These are phyloP conservation scores for Daldinia grandis DNA, from an alignment of 495 filamentous ascomycete species.

Conservation along the genomic window DNA sequence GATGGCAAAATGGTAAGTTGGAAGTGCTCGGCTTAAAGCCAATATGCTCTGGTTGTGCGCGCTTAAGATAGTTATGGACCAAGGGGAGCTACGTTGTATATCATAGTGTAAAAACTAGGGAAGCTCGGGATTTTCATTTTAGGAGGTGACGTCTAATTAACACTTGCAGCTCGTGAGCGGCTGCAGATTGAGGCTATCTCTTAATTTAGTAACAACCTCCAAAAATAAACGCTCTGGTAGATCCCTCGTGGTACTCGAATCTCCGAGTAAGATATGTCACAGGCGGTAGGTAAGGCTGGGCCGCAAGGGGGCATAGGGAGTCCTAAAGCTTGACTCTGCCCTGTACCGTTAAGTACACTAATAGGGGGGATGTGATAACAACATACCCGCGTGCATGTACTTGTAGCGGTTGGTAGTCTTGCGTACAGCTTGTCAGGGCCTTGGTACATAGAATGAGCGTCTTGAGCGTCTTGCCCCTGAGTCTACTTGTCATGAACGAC, in stretches of 20 bases:
- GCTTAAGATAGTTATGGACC: conserved; percentile 25
- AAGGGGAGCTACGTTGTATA: conserved; percentile 8
- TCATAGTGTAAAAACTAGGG: conserved; percentile 6
- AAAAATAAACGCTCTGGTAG: conserved; percentile 37
- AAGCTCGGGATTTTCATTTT: conserved; percentile 5
- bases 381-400: conserved; percentile 29
- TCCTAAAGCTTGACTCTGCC: conserved; percentile 17
- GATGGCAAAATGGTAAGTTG: not conserved
- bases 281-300: conserved; percentile 25
- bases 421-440: conserved; percentile 11
- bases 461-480: conserved; percentile 1
- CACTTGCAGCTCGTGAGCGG: conserved; percentile 35
- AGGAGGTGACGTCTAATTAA: conserved; percentile 44
- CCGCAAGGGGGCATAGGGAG: conserved; percentile 20
- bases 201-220: conserved; percentile 43
- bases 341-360: conserved; percentile 27
- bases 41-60: conserved; percentile 20
- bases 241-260: conserved; percentile 31
- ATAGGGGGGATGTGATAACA: conserved; percentile 34
- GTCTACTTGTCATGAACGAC: conserved; percentile 3
- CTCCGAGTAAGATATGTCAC: conserved; percentile 24
- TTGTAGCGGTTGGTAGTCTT: conserved; percentile 23
- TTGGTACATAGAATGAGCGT: conserved; percentile 9
- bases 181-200: conserved; percentile 46
- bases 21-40: conserved; percentile 7